These are phyloP conservation scores for Coemansia sp. DNA, from an alignment of 192 early-diverging fungal genomes.

Conservation along the genomic window DNA sequence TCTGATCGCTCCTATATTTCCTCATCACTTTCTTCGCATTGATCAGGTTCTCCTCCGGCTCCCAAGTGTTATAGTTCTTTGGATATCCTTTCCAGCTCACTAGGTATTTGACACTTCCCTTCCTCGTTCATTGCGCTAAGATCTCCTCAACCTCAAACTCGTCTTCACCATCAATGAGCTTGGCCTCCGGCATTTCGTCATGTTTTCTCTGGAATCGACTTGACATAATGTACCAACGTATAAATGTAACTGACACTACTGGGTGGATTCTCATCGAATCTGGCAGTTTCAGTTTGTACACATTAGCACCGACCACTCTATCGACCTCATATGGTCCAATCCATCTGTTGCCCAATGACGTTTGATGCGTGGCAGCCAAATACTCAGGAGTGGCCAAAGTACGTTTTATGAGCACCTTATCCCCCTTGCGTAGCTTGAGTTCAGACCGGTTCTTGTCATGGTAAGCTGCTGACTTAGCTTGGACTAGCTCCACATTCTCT, in stretches of 20 bases:
- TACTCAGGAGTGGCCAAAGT: background rate
- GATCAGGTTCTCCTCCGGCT: too few species aligned
- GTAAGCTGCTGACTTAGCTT: background rate
- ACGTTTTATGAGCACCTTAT: constrained; percentile 1
- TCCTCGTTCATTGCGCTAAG: background rate
- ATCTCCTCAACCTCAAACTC: background rate
- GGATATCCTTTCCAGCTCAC: too few species aligned
- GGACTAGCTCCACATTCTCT: constrained; percentile 1
- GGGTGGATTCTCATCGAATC: constrained; percentile 8
- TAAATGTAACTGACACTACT: background rate
- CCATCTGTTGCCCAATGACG: background rate
- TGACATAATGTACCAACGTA: background rate
- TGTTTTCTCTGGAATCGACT: too few species aligned
- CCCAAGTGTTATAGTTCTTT: too few species aligned
- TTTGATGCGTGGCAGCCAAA: background rate
- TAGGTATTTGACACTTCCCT: too few species aligned
- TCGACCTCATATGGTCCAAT: constrained; percentile 13
- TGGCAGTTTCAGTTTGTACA: constrained; percentile 7
- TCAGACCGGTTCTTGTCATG: background rate
- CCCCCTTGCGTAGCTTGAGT: background rate
- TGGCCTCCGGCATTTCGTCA: background rate
- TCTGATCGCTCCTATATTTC: too few species aligned
- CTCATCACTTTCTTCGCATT: too few species aligned
- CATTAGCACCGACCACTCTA: background rate
- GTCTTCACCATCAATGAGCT: background rate